Evolutionary conservation across 768 basidiomycete species (phyloP), one percentile per base, ranked within the genome.

Genomic region (Pluteus cervinus): DNA sequence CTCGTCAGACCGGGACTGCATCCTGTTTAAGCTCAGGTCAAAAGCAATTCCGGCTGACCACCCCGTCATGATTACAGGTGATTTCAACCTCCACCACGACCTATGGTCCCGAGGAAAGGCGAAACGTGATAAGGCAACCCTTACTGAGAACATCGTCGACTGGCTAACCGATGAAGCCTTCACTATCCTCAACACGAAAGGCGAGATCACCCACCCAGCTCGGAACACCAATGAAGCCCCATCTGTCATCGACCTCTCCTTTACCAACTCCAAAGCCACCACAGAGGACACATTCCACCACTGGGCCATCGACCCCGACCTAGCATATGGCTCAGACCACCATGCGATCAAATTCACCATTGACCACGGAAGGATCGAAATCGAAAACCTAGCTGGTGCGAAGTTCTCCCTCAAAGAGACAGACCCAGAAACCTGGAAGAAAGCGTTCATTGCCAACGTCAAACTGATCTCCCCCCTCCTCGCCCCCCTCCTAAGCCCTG

Each of bases 71-170:
- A 37, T 56, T 1, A 48, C 45, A 0, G 54, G 57, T 2, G 54
- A 58, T 37, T 51, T 33, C 34, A 58, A 57, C 43, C 35, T 51
- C 7, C 49, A 54, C 44, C 54, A 57, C 37, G 15, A 29, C 3
- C 15, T 44, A 4, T 54, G 53, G 53, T 37, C 39, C 3, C 15
- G 21, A 14, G 41, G 40, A 2, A 7, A 14, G 2, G 24, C 18
- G 4, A 11, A 17, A 6, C 16, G 29, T 2, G 24, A 41, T n/a
- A 7, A 36, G 11, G n/a, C n/a, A n/a, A n/a, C n/a, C n/a, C 24
- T 41, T 2, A 32, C 45, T 1, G 40, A 40, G 12, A 28, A 40
- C 5, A 42, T 49, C 1, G 50, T 51, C 1, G 49, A 49, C 6
- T 51, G 48, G 46, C 44, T 50, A 4, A 29, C 42, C 4, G n/a